Base-by-base conservation (phyloP, 2,329 filamentous ascomycete genomes). In the Penicillium sp. region DNA sequence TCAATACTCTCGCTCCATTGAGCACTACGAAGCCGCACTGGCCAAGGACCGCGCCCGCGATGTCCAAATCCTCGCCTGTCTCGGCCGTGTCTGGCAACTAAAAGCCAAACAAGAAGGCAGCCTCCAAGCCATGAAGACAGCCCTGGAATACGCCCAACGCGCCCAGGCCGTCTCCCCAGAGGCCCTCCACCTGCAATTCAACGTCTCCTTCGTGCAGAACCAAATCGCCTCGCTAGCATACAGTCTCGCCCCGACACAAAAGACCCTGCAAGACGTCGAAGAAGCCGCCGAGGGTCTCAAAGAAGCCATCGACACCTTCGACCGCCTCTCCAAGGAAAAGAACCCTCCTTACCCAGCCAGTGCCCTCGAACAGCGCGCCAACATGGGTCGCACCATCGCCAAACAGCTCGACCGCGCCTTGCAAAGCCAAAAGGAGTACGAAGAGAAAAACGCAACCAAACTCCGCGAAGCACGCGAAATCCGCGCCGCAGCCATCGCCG, bases 131-230 rank as follows among this genome's bases (percentile, higher is more conserved):
- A 87, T 88, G 80, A 89, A 88, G 72, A 87, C 83, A 33, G 84
- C 87, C 2, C 80, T 91, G 35, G 86, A 88, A 44, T 88, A 88
- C 70, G 86, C 87, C 15, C 81, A 84, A 62, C 85, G 85, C 28
- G 92, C 94, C 28, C 86, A 96, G 19, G 86, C 88, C 59, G 86
- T 91, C 58, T 88, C 91, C 1, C 91, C 93, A 0, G 91, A 95
- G 4, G 92, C 96, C 71, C 85, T 93, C 33, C 92, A 97, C 78
- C 92, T 95, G 77, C 92, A 95, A 76, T 99, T 99, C 85, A 99
- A 99, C 73, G 91, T 99, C 30, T 95, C 95, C 0, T 99, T 97
- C 73, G 92, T 98, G 30, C 95, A 98, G 75, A 96, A 97, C 65
- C 93, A 97, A 76, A 88, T 98, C 58, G 94, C 94, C 22, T 90